These are phyloP conservation scores for Gossypium davidsonii DNA, from an alignment of 441 rosid species.

Conservation along the genomic window DNA sequence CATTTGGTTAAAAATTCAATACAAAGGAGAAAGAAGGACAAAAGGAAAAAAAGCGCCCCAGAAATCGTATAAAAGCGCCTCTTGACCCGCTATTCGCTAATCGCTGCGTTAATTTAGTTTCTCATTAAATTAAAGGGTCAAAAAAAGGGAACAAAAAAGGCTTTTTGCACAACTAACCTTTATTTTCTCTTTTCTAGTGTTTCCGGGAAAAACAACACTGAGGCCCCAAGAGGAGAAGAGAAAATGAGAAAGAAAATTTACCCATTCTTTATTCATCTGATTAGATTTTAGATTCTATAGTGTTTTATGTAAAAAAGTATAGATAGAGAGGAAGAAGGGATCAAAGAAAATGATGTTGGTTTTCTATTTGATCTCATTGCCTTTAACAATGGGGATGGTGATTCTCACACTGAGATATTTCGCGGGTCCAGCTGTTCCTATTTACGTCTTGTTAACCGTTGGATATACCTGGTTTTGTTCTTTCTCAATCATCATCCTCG, in stretches of 20 bases:
- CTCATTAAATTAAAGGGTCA: neutral
- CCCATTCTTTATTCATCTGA: neutral
- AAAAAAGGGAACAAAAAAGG: neutral
- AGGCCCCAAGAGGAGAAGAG: neutral
- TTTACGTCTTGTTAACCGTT: slow-evolving; percentile 62
- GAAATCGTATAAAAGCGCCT: neutral
- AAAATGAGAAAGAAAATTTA: neutral
- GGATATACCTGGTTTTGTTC: slow-evolving; percentile 85
- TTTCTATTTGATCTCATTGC: slow-evolving; percentile 72
- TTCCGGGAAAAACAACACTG: neutral
- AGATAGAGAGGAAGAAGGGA: neutral
- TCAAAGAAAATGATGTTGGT: slow-evolving; percentile 52
- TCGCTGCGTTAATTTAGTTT: slow-evolving; percentile 8
- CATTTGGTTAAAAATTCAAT: neutral
- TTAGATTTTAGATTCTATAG: too few relatives aligned
- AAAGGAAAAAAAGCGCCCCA: neutral
- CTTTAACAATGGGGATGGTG: slow-evolving; percentile 70
- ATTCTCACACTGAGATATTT: slow-evolving; percentile 51
- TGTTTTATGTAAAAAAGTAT: neutral
- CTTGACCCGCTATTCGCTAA: slow-evolving; percentile 13
- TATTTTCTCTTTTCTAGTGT: neutral
- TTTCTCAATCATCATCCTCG: slow-evolving; percentile 69
- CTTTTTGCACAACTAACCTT: neutral
- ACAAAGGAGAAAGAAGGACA: neutral
- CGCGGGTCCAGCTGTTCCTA: slow-evolving; percentile 66